Evolutionary conservation across 805 yeast genomes (phyloP).

Genomic region (Wickerhamomyces bovis): DNA sequence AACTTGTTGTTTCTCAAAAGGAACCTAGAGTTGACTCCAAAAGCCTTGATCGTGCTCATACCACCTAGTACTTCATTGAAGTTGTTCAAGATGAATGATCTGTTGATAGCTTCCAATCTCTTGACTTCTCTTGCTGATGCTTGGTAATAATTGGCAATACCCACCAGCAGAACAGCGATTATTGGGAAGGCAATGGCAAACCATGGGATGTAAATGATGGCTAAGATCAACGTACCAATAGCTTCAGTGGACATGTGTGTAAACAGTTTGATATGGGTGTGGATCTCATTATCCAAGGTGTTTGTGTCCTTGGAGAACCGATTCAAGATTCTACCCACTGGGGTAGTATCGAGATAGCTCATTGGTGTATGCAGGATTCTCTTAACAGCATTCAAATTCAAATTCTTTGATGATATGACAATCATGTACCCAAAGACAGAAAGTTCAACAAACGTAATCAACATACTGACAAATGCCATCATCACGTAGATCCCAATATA

Average conservation of each 20-base stretch:
- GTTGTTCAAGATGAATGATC: conserved; percentile 63
- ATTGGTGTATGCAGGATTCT: conserved; percentile 66
- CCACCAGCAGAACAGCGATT: conserved; percentile 35
- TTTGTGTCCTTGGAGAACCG: conserved; percentile 82
- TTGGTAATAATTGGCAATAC: conserved; percentile 50
- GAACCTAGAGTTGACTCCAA: conserved; percentile 39
- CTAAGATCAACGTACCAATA: conserved; percentile 54
- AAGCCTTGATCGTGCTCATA: conserved; percentile 54
- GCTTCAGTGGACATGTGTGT: conserved; percentile 37
- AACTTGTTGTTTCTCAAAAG: conserved; percentile 35
- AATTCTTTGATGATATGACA: conserved; percentile 9
- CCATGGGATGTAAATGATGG: conserved; percentile 69
- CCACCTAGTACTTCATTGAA: conserved; percentile 69
- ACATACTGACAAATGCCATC: conserved; percentile 42
- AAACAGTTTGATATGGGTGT: conserved; percentile 54
- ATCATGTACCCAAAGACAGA: conserved; percentile 8
- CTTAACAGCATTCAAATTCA: conserved; percentile 43
- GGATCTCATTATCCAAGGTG: conserved; percentile 68
- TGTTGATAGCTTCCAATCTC: conserved; percentile 63
- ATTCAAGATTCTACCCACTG: conserved; percentile 75
- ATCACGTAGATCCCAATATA: conserved; percentile 64
- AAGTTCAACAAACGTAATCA: conserved; percentile 37
- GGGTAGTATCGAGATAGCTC: conserved; percentile 76
- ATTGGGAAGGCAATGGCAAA: conserved; percentile 46
- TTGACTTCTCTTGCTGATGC: conserved; percentile 71